Percentiles rank a stretch among this genome's conserved stretches.
phyloP scores from a whole-genome alignment of 352 stramenopile species.

The Halophytophthora batemanensis region DNA sequence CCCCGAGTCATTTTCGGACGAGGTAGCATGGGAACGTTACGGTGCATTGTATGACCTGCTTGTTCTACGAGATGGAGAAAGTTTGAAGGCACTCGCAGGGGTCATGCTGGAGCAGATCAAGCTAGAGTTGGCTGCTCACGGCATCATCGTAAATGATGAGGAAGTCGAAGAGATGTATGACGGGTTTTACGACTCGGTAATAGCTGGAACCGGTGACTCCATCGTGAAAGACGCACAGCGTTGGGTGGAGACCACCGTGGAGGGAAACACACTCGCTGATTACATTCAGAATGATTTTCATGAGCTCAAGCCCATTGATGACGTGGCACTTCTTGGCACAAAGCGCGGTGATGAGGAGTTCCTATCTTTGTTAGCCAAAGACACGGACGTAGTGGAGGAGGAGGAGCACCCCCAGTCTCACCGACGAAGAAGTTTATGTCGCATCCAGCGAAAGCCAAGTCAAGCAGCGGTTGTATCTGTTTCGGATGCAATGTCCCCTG shows the following conservation, averaged over 20 bases:
- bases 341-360: constrained; percentile 60
- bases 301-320: constrained; percentile 50
- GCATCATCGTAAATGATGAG: constrained; percentile 57
- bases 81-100: constrained; percentile 50
- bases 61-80: constrained; percentile 66
- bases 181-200: constrained; percentile 52
- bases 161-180: constrained; percentile 64
- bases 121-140: constrained; percentile 50
- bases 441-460: constrained; percentile 38
- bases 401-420: not conserved
- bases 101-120: constrained; percentile 68
- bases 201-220: constrained; percentile 43
- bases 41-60: constrained; percentile 58
- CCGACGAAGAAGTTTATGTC: constrained; percentile 20
- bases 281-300: constrained; percentile 74
- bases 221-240: constrained; percentile 67
- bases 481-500: not conserved
- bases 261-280: constrained; percentile 27
- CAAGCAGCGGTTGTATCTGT: constrained; percentile 6
- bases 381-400: constrained; percentile 24
- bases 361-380: constrained; percentile 43
- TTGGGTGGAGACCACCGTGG: constrained; percentile 56
- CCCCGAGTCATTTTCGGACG: constrained; percentile 14
- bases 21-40: constrained; percentile 34
- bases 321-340: constrained; percentile 43